Evolutionary conservation across 805 yeast species (phyloP).

Genomic region (Sporopachydermia quercuum): DNA sequence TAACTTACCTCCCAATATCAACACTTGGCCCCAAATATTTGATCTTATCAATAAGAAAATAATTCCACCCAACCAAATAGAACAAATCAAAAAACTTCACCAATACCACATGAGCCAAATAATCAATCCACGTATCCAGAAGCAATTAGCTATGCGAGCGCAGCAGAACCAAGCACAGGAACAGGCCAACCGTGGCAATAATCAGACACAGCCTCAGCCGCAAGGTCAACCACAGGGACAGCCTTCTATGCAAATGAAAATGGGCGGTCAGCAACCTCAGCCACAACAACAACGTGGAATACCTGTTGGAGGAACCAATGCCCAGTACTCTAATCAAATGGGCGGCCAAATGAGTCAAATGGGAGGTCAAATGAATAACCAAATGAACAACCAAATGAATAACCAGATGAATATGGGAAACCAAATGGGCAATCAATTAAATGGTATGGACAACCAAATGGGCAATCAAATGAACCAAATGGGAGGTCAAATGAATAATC

Average conservation of each 20-base stretch:
- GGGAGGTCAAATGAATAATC: not conserved
- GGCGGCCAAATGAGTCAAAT: not conserved
- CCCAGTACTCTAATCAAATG: slow-evolving; percentile 4
- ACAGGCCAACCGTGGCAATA: slow-evolving; percentile 4
- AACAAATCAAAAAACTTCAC: slow-evolving; percentile 51
- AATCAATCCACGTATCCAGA: not conserved
- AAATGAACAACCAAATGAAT: not conserved
- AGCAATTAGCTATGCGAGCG: not conserved
- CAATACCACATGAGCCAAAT: slow-evolving; percentile 13
- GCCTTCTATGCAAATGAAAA: too few species aligned
- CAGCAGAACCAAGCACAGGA: slow-evolving; percentile 15
- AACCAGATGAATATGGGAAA: not conserved
- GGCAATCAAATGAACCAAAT: not conserved
- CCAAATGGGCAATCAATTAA: slow-evolving; percentile 1
- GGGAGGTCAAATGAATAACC: not conserved
- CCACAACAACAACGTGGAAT: slow-evolving; percentile 12
- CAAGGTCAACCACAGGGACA: slow-evolving; percentile 11
- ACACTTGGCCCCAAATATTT: slow-evolving; percentile 70
- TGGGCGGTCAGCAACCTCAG: slow-evolving; percentile 7
- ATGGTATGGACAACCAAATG: not conserved
- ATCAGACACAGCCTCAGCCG: slow-evolving; percentile 9
- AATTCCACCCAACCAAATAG: slow-evolving; percentile 42
- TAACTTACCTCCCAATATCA: slow-evolving; percentile 60
- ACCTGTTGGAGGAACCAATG: slow-evolving; percentile 13
- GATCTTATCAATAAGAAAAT: slow-evolving; percentile 44